These are phyloP conservation scores for Carallia brachiata DNA, from an alignment of 345 rosid genomes.

Conservation along the genomic window DNA sequence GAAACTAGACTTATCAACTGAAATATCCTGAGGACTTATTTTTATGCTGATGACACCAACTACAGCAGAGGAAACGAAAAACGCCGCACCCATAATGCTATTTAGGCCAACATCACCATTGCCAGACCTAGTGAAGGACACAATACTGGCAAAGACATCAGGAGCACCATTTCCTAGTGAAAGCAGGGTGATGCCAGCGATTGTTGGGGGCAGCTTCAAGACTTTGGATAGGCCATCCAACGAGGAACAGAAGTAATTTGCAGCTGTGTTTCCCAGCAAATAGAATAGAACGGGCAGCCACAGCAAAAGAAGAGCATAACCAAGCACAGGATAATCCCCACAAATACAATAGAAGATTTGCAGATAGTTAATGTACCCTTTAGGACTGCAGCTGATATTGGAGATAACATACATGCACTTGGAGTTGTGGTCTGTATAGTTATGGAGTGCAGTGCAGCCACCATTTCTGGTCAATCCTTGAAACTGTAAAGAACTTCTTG, in stretches of 20 bases:
- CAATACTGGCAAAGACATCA: conserved; percentile 79
- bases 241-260: conserved; percentile 75
- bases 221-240: conserved; percentile 72
- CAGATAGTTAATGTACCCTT: conserved; percentile 84
- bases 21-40: conserved; percentile 34
- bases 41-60: conserved; percentile 67
- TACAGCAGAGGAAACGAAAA: conserved; percentile 71
- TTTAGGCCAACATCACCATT: conserved; percentile 72
- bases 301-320: conserved; percentile 47
- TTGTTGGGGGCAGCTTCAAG: conserved; percentile 69
- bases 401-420: conserved; percentile 60
- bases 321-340: conserved; percentile 45
- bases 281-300: conserved; percentile 79
- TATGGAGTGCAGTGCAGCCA: conserved; percentile 41
- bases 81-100: conserved; percentile 76
- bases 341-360: conserved; percentile 67
- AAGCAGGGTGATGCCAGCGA: conserved; percentile 87
- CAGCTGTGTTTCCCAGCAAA: conserved; percentile 71
- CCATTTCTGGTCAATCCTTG: conserved; percentile 8
- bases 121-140: conserved; percentile 63
- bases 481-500: conserved; percentile 3
- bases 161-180: conserved; percentile 90
- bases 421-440: conserved; percentile 40
- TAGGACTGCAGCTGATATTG: conserved; percentile 50
- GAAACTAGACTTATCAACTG: conserved; percentile 62